phyloP scores from a whole-genome alignment of 1,284 basidiomycete species.

The Ganoderma sinense region DNA sequence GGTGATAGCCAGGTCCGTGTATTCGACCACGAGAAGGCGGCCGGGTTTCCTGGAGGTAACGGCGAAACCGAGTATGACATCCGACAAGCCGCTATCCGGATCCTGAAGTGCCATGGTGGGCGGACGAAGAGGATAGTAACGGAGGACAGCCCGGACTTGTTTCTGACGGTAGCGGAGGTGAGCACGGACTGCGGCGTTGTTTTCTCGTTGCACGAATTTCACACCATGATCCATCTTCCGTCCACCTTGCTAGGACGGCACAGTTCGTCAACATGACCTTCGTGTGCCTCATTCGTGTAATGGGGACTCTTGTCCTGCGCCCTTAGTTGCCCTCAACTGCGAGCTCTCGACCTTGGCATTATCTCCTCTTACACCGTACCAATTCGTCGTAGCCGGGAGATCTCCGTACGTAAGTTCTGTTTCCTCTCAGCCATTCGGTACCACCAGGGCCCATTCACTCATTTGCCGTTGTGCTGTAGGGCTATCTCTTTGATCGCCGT shows the following conservation, averaged over 20 bases:
- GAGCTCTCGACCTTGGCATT: constrained; percentile 71
- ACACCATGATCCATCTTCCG: not conserved
- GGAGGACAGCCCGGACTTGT: constrained; percentile 84
- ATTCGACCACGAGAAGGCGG: constrained; percentile 71
- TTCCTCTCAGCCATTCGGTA: too few relatives aligned
- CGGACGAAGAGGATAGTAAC: constrained; percentile 85
- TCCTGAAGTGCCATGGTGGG: constrained; percentile 72
- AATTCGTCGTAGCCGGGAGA: constrained; percentile 80
- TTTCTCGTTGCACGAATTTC: not conserved
- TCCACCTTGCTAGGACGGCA: constrained; percentile 56
- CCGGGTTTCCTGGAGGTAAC: constrained; percentile 44
- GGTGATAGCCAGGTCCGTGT: constrained; percentile 84
- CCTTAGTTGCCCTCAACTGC: constrained; percentile 67
- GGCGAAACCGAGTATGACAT: constrained; percentile 50
- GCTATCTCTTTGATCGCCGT: constrained; percentile 89
- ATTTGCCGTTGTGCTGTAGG: constrained; percentile 50
- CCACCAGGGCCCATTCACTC: not conserved
- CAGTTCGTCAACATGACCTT: constrained; percentile 90
- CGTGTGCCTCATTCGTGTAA: constrained; percentile 72
- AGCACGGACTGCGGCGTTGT: not conserved
- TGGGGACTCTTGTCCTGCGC: constrained; percentile 64
- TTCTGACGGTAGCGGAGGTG: constrained; percentile 88
- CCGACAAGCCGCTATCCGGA: constrained; percentile 54
- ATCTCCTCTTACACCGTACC: constrained; percentile 75
- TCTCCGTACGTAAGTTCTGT: constrained; percentile 64